Conservation (phyloP, 2,329 filamentous ascomycete species). For the Phyllosticta ampelicida region DNA sequence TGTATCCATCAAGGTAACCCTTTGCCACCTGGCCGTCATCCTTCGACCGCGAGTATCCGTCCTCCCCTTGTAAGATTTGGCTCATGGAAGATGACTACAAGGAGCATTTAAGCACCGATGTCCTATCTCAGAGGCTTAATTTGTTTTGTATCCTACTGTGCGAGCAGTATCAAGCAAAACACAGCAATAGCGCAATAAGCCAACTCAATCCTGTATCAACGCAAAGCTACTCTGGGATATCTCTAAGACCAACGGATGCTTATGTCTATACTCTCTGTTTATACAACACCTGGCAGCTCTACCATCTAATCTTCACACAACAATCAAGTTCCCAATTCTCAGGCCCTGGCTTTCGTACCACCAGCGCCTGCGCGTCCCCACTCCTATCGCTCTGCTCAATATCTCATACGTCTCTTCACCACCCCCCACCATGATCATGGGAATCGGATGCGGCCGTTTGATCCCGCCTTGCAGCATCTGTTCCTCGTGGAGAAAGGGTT, state of each 20-base stretch:
- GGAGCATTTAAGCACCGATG: too few species aligned
- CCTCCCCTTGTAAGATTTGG: too few species aligned
- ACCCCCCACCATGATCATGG: conserved; percentile 74
- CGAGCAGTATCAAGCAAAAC: neutral
- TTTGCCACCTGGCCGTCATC: too few species aligned
- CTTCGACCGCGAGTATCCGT: too few species aligned
- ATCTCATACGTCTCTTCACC: conserved; percentile 54
- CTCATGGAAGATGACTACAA: too few species aligned
- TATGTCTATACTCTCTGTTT: neutral
- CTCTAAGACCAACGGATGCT: conserved; percentile 2
- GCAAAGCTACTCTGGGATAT: conserved; percentile 1
- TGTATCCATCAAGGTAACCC: too few species aligned
- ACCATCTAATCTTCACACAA: conserved; percentile 30
- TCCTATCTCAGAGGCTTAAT: too few species aligned
- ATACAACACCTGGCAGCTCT: neutral
- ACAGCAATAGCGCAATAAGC: neutral
- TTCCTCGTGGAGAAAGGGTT: conserved; percentile 63
- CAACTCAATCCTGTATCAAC: neutral
- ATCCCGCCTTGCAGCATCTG: conserved; percentile 64
- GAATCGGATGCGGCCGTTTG: conserved; percentile 58
- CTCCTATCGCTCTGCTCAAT: conserved; percentile 50
- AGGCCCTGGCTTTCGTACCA: conserved; percentile 72
- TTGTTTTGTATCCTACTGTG: too few species aligned
- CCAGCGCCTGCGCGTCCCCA: conserved; percentile 71
- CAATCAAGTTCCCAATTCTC: conserved; percentile 66